Base-by-base conservation (phyloP, 805 yeast genomes). In the Myxozyma sirexii region DNA sequence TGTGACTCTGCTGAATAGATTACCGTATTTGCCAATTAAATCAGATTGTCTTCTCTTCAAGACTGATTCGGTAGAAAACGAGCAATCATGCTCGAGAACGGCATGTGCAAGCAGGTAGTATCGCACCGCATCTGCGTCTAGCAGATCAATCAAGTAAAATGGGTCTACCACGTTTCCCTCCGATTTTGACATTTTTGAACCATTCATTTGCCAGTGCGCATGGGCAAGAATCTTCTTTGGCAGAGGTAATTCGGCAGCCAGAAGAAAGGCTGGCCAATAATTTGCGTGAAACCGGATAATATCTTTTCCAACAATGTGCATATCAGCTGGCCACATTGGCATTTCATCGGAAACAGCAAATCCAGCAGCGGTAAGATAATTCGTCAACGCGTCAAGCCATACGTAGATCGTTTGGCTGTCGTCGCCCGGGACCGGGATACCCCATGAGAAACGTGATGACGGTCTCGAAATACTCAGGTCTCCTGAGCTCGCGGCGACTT, bases 91-190 rank as follows among this genome's bases (percentile, higher is more conserved):
- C 26, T 83, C 86, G 35, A 94, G 74, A 38, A 85, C 84, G 0
- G 96, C 86, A 70, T 86, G 86, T 67, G 86, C 88, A 74, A 86
- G 79, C 59, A 94, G 74, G 70, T 85, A 90, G 74, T 89, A 85
- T 63, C 97, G 78, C 43, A 91, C 74, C 1, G 73, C 60, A 50
- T 77, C 80, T 0, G 88, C 72, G 0, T 91, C 98, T 68, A 87
- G 89, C 43, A 78, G 72, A 0, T 81, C 77, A 23, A 83, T 77
- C 31, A 86, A 78, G n/a, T 76, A 81, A 19, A 88, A 70, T 0
- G 99, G 99, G 69, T 94, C 97, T 4, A 93, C 96, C 8, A 93
- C 97, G 70, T 94, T 94, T 0, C 97, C 97, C 56, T 85, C 75
- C 57, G 96, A 86, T 69, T 94, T 94, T 52, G 96, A 88, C 99